These are phyloP conservation scores for Fusarium irregulare DNA, from an alignment of 2,329 filamentous ascomycete genomes.

Conservation along the genomic window DNA sequence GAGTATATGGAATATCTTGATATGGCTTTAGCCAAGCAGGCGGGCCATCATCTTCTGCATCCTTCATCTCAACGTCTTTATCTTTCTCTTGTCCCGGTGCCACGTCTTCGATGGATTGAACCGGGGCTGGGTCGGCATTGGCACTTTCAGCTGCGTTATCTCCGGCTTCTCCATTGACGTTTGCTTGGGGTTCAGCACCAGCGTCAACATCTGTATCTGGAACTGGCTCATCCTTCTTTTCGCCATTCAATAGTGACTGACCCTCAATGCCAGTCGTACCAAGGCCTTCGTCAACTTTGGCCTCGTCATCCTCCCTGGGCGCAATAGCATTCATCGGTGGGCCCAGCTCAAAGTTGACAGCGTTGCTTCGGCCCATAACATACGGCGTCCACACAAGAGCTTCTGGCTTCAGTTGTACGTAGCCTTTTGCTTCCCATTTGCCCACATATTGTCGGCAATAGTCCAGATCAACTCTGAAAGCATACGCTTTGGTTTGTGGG, in stretches of 20 bases:
- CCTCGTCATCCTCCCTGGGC: constrained; percentile 80
- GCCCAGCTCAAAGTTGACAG: constrained; percentile 84
- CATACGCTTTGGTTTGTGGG: constrained; percentile 87
- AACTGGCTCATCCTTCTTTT: constrained; percentile 24
- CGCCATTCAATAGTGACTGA: constrained; percentile 42
- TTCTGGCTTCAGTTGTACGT: constrained; percentile 83
- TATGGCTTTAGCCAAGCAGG: constrained; percentile 62
- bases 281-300: constrained; percentile 51
- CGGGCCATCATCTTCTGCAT: constrained; percentile 44
- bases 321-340: constrained; percentile 87
- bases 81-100: constrained; percentile 51
- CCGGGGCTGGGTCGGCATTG: constrained; percentile 43
- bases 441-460: constrained; percentile 90
- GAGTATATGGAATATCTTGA: constrained; percentile 71
- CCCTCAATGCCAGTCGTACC: constrained; percentile 34
- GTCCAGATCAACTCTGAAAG: constrained; percentile 84
- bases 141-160: constrained; percentile 36
- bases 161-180: constrained; percentile 5
- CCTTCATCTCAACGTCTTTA: constrained; percentile 45
- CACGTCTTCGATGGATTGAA: constrained; percentile 48
- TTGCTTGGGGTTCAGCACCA: background rate
- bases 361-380: constrained; percentile 89
- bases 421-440: constrained; percentile 89
- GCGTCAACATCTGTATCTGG: background rate
- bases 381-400: constrained; percentile 95